Percentiles rank a stretch among this genome's conserved stretches.
Conservation (phyloP, 306 rosid genomes). For the Pyrus pyrifolia region DNA sequence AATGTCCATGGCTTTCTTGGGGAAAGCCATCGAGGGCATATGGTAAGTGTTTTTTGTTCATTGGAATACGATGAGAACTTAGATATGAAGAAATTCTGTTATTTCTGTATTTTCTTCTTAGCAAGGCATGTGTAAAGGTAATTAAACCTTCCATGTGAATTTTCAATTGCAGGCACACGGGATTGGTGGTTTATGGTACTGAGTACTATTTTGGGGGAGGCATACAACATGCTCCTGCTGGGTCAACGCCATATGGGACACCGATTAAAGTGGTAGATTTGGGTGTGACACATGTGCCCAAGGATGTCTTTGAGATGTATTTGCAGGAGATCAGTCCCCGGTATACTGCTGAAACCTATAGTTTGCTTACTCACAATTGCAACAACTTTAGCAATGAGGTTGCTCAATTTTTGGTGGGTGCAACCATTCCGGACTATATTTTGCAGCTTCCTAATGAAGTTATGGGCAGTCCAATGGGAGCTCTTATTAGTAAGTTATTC, state of each 20-base stretch:
- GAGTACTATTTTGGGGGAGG: conserved; percentile 98
- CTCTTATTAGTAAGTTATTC: conserved; percentile 57
- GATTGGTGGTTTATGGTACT: conserved; percentile 75
- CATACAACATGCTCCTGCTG: conserved; percentile 64
- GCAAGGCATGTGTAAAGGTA: neutral
- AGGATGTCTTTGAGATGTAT: conserved; percentile 79
- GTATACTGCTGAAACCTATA: conserved; percentile 72
- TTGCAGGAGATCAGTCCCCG: conserved; percentile 79
- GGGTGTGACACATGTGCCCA: conserved; percentile 83
- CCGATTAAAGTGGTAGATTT: conserved; percentile 67
- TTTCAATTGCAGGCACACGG: conserved; percentile 70
- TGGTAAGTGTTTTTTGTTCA: conserved; percentile 52
- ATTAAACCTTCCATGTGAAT: neutral
- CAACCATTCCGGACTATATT: conserved; percentile 68
- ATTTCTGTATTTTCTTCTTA: neutral
- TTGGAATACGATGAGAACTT: neutral
- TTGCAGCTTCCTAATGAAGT: conserved; percentile 85
- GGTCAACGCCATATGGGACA: conserved; percentile 75
- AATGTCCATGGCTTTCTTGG: conserved; percentile 70
- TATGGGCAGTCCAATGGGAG: conserved; percentile 86
- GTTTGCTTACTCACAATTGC: conserved; percentile 80
- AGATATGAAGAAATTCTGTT: neutral
- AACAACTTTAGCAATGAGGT: conserved; percentile 91
- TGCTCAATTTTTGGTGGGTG: conserved; percentile 85
- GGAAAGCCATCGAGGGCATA: conserved; percentile 85